Evolutionary conservation across 495 filamentous ascomycete genomes (phyloP), one percentile per base, ranked within the genome.

Genomic region (Parathielavia appendiculata): DNA sequence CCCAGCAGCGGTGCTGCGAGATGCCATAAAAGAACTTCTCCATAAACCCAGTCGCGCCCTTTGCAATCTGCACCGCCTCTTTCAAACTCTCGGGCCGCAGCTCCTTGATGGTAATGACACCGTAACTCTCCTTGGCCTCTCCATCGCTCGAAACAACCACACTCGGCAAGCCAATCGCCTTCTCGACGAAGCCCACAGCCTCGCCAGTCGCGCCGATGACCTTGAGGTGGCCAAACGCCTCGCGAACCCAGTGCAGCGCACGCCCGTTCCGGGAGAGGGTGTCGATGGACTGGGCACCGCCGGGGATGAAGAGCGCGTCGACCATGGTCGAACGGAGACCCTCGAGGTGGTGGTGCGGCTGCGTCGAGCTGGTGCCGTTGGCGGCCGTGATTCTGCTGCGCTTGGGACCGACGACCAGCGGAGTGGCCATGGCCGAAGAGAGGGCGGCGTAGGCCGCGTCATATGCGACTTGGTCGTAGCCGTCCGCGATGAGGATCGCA

Each of bases 321-420:
- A 95, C 92, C 74, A 95, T 81, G 5, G 90, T 95, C 5, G 85
- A 89, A 39, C 90, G 86, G 83, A 87, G 83, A 5, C 87, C 90
- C 51, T 90, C 83, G 58, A 93, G 82, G 65, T 92, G 87, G 65
- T 95, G 89, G 60, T 93, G 87, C 0, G 92, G 84, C 32, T 79
- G 72, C 0, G 89, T 75, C 16, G 81, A 85, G 47, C 81, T 74
- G 60, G 76, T 73, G 10, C 79, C 78, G 23, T 78, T 81, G 0
- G 76, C 79, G 12, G 88, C 76, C 22, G 75, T 83, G 54, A 93
- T 78, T 34, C 81, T 73, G 66, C 73, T 79, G 13, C 87, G 76
- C 16, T 79, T 75, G 0, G 85, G 73, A 6, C 81, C 87, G 56
- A 96, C 88, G 35, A 88, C 84, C 61, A 89, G 84, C 0, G 87